Evolutionary conservation across 495 filamentous ascomycete genomes (phyloP), one percentile per base, ranked within the genome.

Genomic region (Aspergillus cavernicola): DNA sequence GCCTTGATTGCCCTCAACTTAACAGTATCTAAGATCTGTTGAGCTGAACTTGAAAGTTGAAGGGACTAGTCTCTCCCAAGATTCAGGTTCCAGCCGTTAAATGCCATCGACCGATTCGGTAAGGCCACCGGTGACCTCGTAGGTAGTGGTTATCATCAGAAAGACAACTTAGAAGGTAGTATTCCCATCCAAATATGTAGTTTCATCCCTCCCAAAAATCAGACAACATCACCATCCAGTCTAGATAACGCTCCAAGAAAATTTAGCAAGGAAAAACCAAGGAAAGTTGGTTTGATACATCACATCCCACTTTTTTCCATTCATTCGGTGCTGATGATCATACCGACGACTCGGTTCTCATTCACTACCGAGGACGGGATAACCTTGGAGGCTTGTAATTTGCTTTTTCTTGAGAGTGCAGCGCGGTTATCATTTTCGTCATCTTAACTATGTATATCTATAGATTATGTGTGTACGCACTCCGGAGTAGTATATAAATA

Each of bases 61-160:
- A n/a, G n/a, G n/a, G n/a, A n/a, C 6, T 5, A 43, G n/a, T 13
- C n/a, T 31, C 29, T 18, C 9, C 20, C 26, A 46, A n/a, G n/a
- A n/a, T n/a, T n/a, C n/a, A n/a, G n/a, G 10, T 12, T 22, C 16
- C 45, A 22, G 12, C 45, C 45, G 45, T 49, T 49, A 38, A 18
- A 15, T 49, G 45, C 45, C 45, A 49, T 38, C 8, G 45, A 37
- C 45, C 32, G 32, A 49, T 38, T 16, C 19, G 45, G 45, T 49
- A 24, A 49, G 26, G 45, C 13, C 6, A 6, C 18, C 8, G 22
- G 23, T 29, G 23, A 26, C 22, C 15, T 11, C 6, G 13, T 19
- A 10, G 31, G 3, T n/a, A 33, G 12, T 10, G 6, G 2, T 33
- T n/a, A 38, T 5, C 4, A 16, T 16, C 11, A 38, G 11, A 38